phyloP scores from a whole-genome alignment of 129 eudicot species.

The Ambrosia trifida region DNA sequence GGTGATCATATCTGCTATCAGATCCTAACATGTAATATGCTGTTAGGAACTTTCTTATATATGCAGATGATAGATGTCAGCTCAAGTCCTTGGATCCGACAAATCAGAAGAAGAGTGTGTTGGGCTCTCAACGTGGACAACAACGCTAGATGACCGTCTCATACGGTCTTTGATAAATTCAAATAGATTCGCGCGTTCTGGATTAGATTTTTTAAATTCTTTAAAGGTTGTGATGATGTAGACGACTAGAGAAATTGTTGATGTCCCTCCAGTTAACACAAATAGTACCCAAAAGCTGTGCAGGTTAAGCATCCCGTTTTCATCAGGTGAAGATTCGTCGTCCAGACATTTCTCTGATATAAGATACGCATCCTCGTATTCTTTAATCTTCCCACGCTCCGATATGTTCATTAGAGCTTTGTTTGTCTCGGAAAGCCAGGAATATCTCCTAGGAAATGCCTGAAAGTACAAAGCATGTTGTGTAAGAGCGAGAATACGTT shows the following conservation, averaged over 20 bases:
- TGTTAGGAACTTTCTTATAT: conserved; percentile 16
- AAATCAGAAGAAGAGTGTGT: background rate
- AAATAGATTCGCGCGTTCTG: conserved; percentile 10
- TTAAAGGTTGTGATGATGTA: conserved; percentile 24
- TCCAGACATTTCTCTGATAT: conserved; percentile 37
- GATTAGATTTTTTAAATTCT: conserved; percentile 17
- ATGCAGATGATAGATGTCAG: background rate
- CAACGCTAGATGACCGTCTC: conserved; percentile 23
- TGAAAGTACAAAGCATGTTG: background rate
- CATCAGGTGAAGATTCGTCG: conserved; percentile 17
- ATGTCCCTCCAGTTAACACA: conserved; percentile 26
- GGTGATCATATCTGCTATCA: background rate
- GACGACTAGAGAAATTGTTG: conserved; percentile 18
- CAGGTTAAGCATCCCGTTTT: conserved; percentile 30
- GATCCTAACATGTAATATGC: background rate
- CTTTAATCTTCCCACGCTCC: conserved; percentile 37
- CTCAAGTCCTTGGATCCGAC: background rate
- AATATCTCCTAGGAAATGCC: conserved; percentile 47
- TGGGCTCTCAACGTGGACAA: background rate
- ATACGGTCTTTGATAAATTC: conserved; percentile 21
- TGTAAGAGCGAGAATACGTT: background rate
- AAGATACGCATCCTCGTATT: conserved; percentile 31
- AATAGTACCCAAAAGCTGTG: conserved; percentile 31
- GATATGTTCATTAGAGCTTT: conserved; percentile 41
- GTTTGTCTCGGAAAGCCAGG: conserved; percentile 35